A percentile compares a stretch with the other conserved stretches of the same genome.
These are phyloP conservation scores for Dipteronia sinensis DNA, from an alignment of 345 rosid species.

Conservation along the genomic window DNA sequence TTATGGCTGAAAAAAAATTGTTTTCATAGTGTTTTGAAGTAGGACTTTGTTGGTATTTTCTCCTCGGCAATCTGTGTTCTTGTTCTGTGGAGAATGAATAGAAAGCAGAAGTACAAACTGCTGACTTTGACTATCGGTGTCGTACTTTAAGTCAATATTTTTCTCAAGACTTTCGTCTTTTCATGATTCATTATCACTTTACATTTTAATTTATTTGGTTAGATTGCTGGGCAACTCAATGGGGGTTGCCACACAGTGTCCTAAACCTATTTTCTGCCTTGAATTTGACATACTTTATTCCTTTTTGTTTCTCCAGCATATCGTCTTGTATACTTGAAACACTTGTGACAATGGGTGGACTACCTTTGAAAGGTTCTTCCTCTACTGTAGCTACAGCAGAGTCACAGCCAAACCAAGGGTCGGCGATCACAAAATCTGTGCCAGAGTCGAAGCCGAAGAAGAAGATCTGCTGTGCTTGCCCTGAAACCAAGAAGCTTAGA, in stretches of 20 bases:
- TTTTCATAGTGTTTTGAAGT: not conserved
- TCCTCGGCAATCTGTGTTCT: not conserved
- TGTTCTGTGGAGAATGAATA: not conserved
- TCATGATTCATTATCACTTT: not conserved
- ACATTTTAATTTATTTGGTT: not conserved
- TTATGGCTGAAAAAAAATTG: not conserved
- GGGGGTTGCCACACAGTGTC: not conserved
- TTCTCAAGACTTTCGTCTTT: not conserved
- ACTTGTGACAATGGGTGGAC: conserved; percentile 51
- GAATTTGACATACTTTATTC: conserved; percentile 10
- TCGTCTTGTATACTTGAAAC: not conserved
- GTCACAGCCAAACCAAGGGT: conserved; percentile 44
- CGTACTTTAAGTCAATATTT: not conserved
- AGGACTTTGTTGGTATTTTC: not conserved
- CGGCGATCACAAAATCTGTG: conserved; percentile 23
- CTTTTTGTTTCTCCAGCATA: not conserved
- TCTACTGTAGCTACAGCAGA: conserved; percentile 43
- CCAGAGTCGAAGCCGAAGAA: conserved; percentile 63
- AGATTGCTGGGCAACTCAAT: not conserved
- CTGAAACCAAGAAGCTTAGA: conserved; percentile 83
- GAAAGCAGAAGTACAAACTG: not conserved
- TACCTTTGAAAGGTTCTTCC: conserved; percentile 43
- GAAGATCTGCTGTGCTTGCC: conserved; percentile 92
- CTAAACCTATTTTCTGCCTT: not conserved
- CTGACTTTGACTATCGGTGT: not conserved